Percentiles rank a stretch among this genome's conserved stretches.
These are phyloP conservation scores for Sporothrix pseudoabietina DNA, from an alignment of 2,329 filamentous ascomycete species.

Conservation along the genomic window DNA sequence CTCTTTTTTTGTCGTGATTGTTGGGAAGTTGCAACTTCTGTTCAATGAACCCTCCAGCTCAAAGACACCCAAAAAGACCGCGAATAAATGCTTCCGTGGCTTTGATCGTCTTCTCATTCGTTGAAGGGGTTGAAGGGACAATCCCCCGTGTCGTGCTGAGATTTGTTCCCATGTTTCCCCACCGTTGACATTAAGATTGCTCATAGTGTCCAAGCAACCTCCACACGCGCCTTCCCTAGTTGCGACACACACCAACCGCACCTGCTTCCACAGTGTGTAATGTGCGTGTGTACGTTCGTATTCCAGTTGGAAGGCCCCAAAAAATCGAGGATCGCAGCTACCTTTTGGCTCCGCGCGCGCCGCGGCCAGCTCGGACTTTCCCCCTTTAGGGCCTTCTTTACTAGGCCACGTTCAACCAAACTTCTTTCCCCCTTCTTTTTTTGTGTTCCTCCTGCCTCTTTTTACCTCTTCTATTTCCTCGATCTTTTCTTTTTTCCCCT, in stretches of 20 bases:
- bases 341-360: slow-evolving; percentile 16
- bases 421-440: slow-evolving; percentile 21
- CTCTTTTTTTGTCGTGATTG: not conserved
- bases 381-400: slow-evolving; percentile 22
- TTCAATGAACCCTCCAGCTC: not conserved
- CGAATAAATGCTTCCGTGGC: not conserved
- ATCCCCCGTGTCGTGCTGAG: not conserved
- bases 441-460: slow-evolving; percentile 20
- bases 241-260: not conserved
- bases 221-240: slow-evolving; percentile 22
- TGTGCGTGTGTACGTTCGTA: not conserved
- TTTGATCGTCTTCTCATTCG: slow-evolving; percentile 10
- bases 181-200: slow-evolving; percentile 22
- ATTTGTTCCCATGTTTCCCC: slow-evolving; percentile 9
- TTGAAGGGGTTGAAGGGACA: slow-evolving; percentile 9
- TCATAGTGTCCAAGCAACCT: slow-evolving; percentile 12
- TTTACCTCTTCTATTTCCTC: slow-evolving; percentile 19
- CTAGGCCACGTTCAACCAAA: slow-evolving; percentile 25
- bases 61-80: not conserved
- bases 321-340: slow-evolving; percentile 25
- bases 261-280: not conserved
- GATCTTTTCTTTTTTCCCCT: slow-evolving; percentile 33
- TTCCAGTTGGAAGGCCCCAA: slow-evolving; percentile 4
- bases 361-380: slow-evolving; percentile 21
- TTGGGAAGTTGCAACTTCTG: not conserved